A percentile compares a stretch with the other conserved stretches of the same genome.
Conservation (phyloP, 73 alveolate species). For the Paraurostyla sp. region DNA sequence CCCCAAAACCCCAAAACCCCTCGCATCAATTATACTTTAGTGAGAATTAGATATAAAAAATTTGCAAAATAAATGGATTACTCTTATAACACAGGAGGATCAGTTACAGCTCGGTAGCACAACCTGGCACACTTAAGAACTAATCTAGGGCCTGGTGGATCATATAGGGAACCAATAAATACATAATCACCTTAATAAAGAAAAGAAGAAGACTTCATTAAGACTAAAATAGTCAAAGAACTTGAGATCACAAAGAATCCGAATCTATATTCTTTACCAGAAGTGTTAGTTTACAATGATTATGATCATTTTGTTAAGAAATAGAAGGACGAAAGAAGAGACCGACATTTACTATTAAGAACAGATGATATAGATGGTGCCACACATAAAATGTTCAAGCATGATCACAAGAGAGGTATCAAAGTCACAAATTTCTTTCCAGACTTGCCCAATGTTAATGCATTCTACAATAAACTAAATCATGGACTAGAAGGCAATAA, state of each 20-base stretch:
- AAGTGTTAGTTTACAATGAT: conserved; percentile 22
- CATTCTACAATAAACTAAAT: conserved; percentile 11
- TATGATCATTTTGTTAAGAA: conserved; percentile 23
- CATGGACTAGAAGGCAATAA: conserved; percentile 29
- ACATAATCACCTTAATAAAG: background rate
- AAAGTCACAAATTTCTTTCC: conserved; percentile 53
- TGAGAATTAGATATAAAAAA: no score
- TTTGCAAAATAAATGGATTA: conserved; percentile 17
- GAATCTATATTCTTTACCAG: conserved; percentile 37
- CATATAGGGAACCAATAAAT: background rate
- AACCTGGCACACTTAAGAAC: conserved; percentile 21
- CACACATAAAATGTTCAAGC: conserved; percentile 21
- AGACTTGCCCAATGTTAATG: conserved; percentile 32
- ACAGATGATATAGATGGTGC: conserved; percentile 57
- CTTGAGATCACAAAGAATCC: conserved; percentile 50
- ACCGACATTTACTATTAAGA: conserved; percentile 24
- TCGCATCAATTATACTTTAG: no score
- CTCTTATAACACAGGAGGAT: background rate
- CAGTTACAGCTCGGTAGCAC: conserved; percentile 33
- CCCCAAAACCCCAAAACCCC: no score
- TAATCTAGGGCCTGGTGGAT: conserved; percentile 10
- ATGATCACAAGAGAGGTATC: background rate
- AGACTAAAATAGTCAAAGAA: background rate
- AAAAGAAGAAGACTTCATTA: background rate
- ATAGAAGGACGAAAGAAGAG: conserved; percentile 39